Evolutionary conservation across 768 basidiomycete species (phyloP).

Genomic region (Lentinus brumalis): DNA sequence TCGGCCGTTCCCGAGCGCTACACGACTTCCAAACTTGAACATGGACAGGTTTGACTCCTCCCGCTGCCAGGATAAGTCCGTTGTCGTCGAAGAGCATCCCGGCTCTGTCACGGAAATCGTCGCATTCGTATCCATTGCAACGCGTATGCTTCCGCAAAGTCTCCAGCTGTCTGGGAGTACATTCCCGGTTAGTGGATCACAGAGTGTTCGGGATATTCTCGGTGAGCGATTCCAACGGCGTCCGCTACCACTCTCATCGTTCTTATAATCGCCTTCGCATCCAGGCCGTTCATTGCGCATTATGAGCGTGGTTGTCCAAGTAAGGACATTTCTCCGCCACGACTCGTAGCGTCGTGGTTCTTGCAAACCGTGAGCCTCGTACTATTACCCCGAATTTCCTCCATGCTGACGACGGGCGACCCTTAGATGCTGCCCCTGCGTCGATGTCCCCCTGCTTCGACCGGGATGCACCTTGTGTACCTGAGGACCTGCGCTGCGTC

Average conservation of each 20-base stretch:
- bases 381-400: constrained; percentile 15
- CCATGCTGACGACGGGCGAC: background rate
- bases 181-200: too few species aligned
- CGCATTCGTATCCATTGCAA: too few species aligned
- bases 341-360: background rate
- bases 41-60: too few species aligned
- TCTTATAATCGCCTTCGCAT: constrained; percentile 7
- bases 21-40: too few species aligned
- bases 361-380: constrained; percentile 8
- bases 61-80: too few species aligned
- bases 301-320: background rate
- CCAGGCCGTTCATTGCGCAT: background rate
- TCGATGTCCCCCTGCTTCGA: background rate
- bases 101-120: too few species aligned
- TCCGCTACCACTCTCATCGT: constrained; percentile 1
- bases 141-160: background rate
- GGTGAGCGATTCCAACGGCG: constrained; percentile 7
- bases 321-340: background rate
- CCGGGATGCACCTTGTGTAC: background rate
- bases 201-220: constrained; percentile 13
- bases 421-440: background rate
- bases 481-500: background rate
- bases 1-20: too few species aligned
- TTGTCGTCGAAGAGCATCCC: too few species aligned
- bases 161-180: background rate